Conservation (phyloP, 768 basidiomycete genomes). For the Daedalea quercina region DNA sequence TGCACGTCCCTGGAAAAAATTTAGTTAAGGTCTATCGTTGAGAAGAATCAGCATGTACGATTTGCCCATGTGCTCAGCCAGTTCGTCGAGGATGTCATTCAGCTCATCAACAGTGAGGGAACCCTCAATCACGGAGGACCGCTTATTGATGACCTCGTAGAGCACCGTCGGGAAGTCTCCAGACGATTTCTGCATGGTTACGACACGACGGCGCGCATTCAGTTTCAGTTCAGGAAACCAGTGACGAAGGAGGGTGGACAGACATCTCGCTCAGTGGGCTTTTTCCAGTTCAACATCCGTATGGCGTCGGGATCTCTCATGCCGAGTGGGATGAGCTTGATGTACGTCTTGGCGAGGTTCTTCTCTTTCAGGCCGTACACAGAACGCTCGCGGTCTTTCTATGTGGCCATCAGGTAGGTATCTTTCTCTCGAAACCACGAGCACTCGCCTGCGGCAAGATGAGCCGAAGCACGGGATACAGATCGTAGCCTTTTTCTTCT, state of each 20-base stretch:
- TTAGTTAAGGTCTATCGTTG: no score
- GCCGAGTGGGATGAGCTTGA: conserved; percentile 82
- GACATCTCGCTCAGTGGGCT: conserved; percentile 63
- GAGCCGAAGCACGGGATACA: conserved; percentile 86
- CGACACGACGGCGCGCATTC: background rate
- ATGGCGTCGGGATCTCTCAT: conserved; percentile 75
- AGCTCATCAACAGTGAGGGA: conserved; percentile 75
- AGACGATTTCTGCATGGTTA: conserved; percentile 46
- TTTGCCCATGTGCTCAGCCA: conserved; percentile 68
- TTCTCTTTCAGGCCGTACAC: conserved; percentile 95
- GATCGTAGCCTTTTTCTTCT: conserved; percentile 73
- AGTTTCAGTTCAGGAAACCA: background rate
- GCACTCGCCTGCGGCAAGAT: conserved; percentile 76
- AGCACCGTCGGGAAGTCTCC: conserved; percentile 88
- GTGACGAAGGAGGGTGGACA: conserved; percentile 18
- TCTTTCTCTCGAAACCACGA: background rate
- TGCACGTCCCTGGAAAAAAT: conserved; percentile 70
- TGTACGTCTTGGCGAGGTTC: conserved; percentile 88
- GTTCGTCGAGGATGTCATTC: conserved; percentile 73
- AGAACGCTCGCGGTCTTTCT: conserved; percentile 93
- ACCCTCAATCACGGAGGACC: conserved; percentile 74
- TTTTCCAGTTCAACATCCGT: conserved; percentile 86
- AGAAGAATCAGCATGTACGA: conserved; percentile 38
- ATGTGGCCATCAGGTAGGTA: conserved; percentile 9
- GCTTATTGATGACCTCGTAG: conserved; percentile 79